phyloP scores from a whole-genome alignment of 306 rosid species.

The Prunus padus region DNA sequence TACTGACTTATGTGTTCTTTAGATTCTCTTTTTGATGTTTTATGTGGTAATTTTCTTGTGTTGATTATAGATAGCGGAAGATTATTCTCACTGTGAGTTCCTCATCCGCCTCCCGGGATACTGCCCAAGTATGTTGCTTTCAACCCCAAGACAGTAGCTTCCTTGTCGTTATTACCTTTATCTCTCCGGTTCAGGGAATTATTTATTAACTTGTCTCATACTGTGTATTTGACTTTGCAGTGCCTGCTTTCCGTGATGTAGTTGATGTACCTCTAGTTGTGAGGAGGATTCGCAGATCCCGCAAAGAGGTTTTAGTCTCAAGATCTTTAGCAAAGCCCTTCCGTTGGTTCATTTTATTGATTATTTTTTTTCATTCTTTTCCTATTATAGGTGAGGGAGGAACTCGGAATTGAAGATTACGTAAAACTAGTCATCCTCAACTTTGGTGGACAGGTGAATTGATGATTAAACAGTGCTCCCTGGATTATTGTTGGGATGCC shows the following conservation, averaged over 20 bases:
- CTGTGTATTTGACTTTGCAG: conserved; percentile 37
- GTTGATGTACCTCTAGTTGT: conserved; percentile 95
- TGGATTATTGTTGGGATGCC: conserved; percentile 14
- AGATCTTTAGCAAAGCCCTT: conserved; percentile 25
- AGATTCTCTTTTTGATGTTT: conserved; percentile 13
- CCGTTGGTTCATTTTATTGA: conserved; percentile 18
- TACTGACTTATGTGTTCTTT: conserved; percentile 1
- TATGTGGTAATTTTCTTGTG: conserved; percentile 17
- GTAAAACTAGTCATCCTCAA: conserved; percentile 86
- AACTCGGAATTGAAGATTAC: conserved; percentile 60
- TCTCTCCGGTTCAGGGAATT: not conserved
- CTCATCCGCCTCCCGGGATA: conserved; percentile 97
- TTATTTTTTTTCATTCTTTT: conserved; percentile 14
- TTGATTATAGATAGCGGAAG: conserved; percentile 81
- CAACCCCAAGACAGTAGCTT: conserved; percentile 10
- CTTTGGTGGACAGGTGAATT: conserved; percentile 93
- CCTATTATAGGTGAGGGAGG: conserved; percentile 74
- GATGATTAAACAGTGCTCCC: not conserved
- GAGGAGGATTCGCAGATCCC: conserved; percentile 84
- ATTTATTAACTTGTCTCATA: conserved; percentile 13
- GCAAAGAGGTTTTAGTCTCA: conserved; percentile 64
- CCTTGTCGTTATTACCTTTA: not conserved
- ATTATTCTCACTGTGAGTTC: conserved; percentile 94
- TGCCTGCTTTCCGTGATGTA: conserved; percentile 94
- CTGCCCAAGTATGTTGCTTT: conserved; percentile 73